These are phyloP conservation scores for Taxawa tesnikishii DNA, from an alignment of 2,329 filamentous ascomycete species.

Conservation along the genomic window DNA sequence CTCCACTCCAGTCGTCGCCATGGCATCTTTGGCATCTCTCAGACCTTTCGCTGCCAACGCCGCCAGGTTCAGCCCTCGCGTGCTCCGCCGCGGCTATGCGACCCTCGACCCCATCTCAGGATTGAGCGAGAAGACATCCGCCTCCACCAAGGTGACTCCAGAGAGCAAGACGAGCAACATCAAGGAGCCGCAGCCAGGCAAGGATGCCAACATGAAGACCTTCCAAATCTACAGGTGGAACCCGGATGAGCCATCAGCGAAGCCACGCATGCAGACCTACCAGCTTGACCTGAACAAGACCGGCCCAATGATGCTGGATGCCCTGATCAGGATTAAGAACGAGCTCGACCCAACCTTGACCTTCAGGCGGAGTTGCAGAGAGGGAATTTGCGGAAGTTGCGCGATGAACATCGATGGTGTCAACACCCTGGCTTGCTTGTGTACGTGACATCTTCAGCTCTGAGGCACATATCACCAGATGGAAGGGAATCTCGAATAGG, in stretches of 20 bases:
- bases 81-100: slow-evolving; percentile 22
- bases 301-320: slow-evolving; percentile 95
- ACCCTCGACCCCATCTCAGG: slow-evolving; percentile 20
- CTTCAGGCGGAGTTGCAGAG: slow-evolving; percentile 89
- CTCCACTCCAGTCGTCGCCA: neutral
- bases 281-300: slow-evolving; percentile 97
- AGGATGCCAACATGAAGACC: slow-evolving; percentile 63
- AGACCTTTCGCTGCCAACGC: slow-evolving; percentile 5
- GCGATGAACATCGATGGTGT: slow-evolving; percentile 99
- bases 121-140: slow-evolving; percentile 17
- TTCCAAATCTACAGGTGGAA: slow-evolving; percentile 99
- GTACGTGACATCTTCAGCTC: too few relatives aligned
- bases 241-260: slow-evolving; percentile 79
- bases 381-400: slow-evolving; percentile 97
- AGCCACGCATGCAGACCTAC: slow-evolving; percentile 93
- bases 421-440: slow-evolving; percentile 94
- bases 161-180: slow-evolving; percentile 47
- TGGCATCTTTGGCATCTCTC: neutral
- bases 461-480: too few relatives aligned
- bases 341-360: slow-evolving; percentile 94
- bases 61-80: slow-evolving; percentile 11
- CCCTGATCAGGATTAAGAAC: slow-evolving; percentile 97
- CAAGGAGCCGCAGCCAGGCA: slow-evolving; percentile 45
- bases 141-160: slow-evolving; percentile 22
- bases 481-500: too few relatives aligned